phyloP scores from a whole-genome alignment of 768 basidiomycete species.

The Russula dissimulans region DNA sequence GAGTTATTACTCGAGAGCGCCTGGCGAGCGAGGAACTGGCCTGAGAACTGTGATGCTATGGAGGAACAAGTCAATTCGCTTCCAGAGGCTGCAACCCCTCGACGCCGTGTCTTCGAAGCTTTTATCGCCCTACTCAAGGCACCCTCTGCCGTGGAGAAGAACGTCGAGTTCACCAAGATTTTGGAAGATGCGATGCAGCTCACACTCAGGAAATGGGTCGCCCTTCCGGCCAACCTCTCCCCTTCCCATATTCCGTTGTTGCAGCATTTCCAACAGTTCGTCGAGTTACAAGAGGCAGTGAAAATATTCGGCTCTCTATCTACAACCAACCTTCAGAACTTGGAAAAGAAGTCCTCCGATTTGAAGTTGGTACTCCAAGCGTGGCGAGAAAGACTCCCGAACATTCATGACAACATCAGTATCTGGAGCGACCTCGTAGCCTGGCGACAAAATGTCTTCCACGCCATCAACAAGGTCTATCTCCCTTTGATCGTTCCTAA shows the following conservation, averaged over 20 bases:
- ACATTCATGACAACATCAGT: slow-evolving; percentile 93
- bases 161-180: slow-evolving; percentile 76
- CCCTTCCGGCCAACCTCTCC: slow-evolving; percentile 76
- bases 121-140: slow-evolving; percentile 83
- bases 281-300: slow-evolving; percentile 92
- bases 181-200: slow-evolving; percentile 96
- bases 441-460: slow-evolving; percentile 98
- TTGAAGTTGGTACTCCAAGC: slow-evolving; percentile 94
- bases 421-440: slow-evolving; percentile 99
- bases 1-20: slow-evolving; percentile 92
- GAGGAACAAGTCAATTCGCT: slow-evolving; percentile 76
- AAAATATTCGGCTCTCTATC: slow-evolving; percentile 89
- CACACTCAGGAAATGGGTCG: slow-evolving; percentile 91
- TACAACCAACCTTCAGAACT: slow-evolving; percentile 74
- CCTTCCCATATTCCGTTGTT: slow-evolving; percentile 90
- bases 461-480: slow-evolving; percentile 92
- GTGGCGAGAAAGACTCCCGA: slow-evolving; percentile 94
- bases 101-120: slow-evolving; percentile 96
- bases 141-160: slow-evolving; percentile 75
- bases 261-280: slow-evolving; percentile 98
- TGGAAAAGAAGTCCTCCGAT: slow-evolving; percentile 92
- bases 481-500: slow-evolving; percentile 72
- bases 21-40: slow-evolving; percentile 93
- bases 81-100: slow-evolving; percentile 83
- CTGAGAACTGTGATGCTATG: slow-evolving; percentile 61